Evolutionary conservation across 441 rosid genomes (phyloP), one percentile per base, ranked within the genome.

Genomic region (Biscutella auriculata): DNA sequence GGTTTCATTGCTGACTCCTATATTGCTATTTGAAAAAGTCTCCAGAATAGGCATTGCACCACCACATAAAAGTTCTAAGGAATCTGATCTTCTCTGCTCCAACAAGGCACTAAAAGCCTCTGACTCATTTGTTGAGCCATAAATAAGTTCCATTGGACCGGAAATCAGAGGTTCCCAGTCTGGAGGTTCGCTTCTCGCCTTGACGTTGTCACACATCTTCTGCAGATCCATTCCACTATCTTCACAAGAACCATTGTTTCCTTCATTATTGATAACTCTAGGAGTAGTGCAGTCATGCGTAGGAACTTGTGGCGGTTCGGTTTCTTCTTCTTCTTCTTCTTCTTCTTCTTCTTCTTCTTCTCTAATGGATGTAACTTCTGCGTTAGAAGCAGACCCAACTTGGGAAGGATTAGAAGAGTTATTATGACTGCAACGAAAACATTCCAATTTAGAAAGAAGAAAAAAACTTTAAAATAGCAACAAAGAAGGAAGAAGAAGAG

Each of bases 101-200:
- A 77, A 46, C 35, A 83, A 68, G 30, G 74, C 82, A 64, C 66
- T 79, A 66, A 66, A 77, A 60, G 77, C 77, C 64, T 77, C 90
- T 0, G 81, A 53, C 39, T 71, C 82, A 46, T 70, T 60, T 1
- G 81, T 73, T 49, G 84, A 75, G 41, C 69, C 74, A 47, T 79
- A 82, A 48, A 85, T 73, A 42, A 80, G 46, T 40, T 82, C 95
- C 1, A 78, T 8, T 53, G 58, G 5, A 36, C 79, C 85, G 23
- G 83, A 51, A 44, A 87, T 73, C 67, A 87, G 53, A 76, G 61
- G 66, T 16, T 70, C 91, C 91, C 91, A 89, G 28, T 81, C 88
- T 19, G 75, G 21, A 25, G 46, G 66, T 21, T 77, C 82, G 6
- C 67, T 79, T 76, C 43, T 49, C 35, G 15, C 13, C 57, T 80